phyloP scores from a whole-genome alignment of 768 basidiomycete species.

The Daedaleopsis nitida region DNA sequence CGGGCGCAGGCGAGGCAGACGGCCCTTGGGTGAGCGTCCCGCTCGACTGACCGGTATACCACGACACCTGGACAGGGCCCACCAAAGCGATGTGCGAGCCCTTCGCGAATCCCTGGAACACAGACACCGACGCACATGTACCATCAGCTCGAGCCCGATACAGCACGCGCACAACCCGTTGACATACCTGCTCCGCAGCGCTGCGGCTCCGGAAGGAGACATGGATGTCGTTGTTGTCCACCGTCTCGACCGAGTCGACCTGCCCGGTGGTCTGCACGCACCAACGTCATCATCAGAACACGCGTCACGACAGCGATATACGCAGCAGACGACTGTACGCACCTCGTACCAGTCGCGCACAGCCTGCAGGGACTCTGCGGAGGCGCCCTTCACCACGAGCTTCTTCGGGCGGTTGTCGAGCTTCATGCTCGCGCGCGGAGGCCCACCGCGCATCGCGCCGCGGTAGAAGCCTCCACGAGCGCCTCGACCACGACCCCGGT shows the following conservation, averaged over 20 bases:
- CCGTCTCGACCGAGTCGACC: conserved; percentile 61
- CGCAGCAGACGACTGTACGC: conserved; percentile 11
- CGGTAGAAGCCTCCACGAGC: conserved; percentile 56
- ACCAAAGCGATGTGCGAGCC: conserved; percentile 66
- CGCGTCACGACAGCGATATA: neutral
- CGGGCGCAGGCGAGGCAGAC: conserved; percentile 17
- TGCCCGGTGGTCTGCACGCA: conserved; percentile 61
- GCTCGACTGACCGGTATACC: conserved; percentile 49
- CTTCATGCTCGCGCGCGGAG: conserved; percentile 76
- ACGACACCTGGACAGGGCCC: conserved; percentile 66
- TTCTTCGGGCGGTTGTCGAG: conserved; percentile 88
- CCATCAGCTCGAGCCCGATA: neutral
- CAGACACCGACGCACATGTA: no score
- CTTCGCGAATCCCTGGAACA: conserved; percentile 66
- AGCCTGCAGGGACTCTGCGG: conserved; percentile 54
- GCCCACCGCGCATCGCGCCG: conserved; percentile 63
- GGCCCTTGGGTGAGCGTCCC: conserved; percentile 2
- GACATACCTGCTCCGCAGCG: conserved; percentile 74
- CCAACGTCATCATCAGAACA: conserved; percentile 17
- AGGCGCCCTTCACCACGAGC: conserved; percentile 71
- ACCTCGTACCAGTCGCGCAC: conserved; percentile 88
- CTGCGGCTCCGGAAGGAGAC: conserved; percentile 72
- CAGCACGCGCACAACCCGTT: neutral
- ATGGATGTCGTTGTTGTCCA: conserved; percentile 59
- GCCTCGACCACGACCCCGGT: conserved; percentile 71